A percentile compares a stretch with the other conserved stretches of the same genome.
These are phyloP conservation scores for Alternaria tenuissima DNA, from an alignment of 2,329 filamentous ascomycete species.

Conservation along the genomic window DNA sequence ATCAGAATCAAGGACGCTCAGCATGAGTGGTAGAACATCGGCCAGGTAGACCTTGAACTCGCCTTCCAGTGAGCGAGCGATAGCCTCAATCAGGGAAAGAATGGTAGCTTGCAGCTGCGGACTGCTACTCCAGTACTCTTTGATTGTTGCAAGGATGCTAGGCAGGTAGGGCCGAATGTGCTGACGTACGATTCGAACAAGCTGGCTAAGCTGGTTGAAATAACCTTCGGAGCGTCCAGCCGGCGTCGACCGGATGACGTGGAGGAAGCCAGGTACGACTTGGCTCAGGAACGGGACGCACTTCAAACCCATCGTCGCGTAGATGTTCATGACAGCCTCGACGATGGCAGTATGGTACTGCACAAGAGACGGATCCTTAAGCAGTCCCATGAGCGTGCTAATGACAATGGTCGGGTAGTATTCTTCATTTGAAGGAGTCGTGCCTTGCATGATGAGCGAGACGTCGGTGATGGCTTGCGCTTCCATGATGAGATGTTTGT, in stretches of 20 bases:
- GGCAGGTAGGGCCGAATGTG: constrained; percentile 93
- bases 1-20: constrained; percentile 91
- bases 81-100: constrained; percentile 88
- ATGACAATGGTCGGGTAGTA: constrained; percentile 99
- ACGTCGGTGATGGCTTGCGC: constrained; percentile 85
- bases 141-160: constrained; percentile 83
- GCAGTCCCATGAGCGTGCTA: constrained; percentile 88
- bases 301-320: constrained; percentile 93
- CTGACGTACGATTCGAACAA: constrained; percentile 94
- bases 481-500: constrained; percentile 75
- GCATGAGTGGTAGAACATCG: constrained; percentile 87
- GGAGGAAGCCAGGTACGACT: constrained; percentile 92
- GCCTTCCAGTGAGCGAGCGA: constrained; percentile 90
- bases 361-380: constrained; percentile 87
- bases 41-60: constrained; percentile 98
- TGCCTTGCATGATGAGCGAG: constrained; percentile 95
- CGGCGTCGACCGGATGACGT: constrained; percentile 84
- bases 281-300: constrained; percentile 94
- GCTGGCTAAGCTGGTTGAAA: constrained; percentile 92
- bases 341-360: constrained; percentile 95
- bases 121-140: constrained; percentile 88
- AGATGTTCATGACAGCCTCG: constrained; percentile 98
- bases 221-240: constrained; percentile 87
- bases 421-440: constrained; percentile 96
- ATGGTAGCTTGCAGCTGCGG: constrained; percentile 89